Base-by-base conservation (phyloP, 2,329 filamentous ascomycete genomes). In the Cytospora mali region DNA sequence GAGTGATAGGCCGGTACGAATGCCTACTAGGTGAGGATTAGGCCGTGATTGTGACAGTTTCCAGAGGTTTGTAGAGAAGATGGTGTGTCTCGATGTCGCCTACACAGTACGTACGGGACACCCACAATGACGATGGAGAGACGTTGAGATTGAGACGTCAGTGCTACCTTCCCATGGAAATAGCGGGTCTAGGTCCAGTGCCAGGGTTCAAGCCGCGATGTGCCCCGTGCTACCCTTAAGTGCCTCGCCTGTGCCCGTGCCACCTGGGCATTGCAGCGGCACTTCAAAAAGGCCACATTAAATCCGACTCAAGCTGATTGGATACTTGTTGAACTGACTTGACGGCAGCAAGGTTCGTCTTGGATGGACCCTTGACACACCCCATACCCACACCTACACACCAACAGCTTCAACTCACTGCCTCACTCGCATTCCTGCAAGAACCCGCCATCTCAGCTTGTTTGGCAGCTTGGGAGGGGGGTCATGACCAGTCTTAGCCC, bases 201-300 rank as follows among this genome's bases (percentile, higher is more conserved):
- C 53, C 55, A 39, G 39, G 50, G 62, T 39, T 33, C 42, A 54
- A 57, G 55, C 60, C 63, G 31, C 28, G 52, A 49, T 52, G 63
- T 59, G 60, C 63, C 63, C 63, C 63, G 63, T 65, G 63, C 60
- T 55, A 49, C 52, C 42, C 42, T 46, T 46, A 13, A 9, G 9
- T 13, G 31, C 14, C 9, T 13, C 31, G 42, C 42, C 18, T n/a
- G 42, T 46, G 42, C 42, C 42, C 42, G n/a, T 46, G n/a, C n/a
- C 42, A 9, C 31, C 9, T 33, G n/a, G 31, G 31, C 31, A 46
- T 50, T 56, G 59, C 53, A 51, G 59, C 59, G 59, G 59, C 53
- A 61, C 59, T 61, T 56, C 11, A n/a, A 13, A 31, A 28, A 42
- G 33, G 6, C n/a, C 31, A 39, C 39, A 27, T 49, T 23, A 35